Evolutionary conservation across 169 alveolate genomes (phyloP), one percentile per base, ranked within the genome.

Genomic region (Miamiensis avidus): DNA sequence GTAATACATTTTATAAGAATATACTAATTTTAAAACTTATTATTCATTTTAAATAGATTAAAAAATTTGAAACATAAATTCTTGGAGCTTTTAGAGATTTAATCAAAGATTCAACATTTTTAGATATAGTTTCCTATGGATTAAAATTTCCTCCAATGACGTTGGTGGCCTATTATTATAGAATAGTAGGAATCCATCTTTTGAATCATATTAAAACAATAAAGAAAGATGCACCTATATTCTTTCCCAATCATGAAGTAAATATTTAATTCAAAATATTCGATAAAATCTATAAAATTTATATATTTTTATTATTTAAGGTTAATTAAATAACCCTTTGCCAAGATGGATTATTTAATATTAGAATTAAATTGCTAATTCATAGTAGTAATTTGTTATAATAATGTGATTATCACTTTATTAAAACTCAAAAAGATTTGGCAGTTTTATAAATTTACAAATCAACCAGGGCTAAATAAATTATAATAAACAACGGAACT

Each of bases 171-270:
- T 77, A 77, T 29, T 77, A 77, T 27, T 33, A 33, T 0, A 30
- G 34, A 77, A 27, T 77, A 33, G 20, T 77, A 29, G 82, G 82
- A 31, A 33, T 33, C 28, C 34, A 64, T 32, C 74, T 77, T 77
- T 77, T 77, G 27, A 31, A 69, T 32, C 64, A 31, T 34, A 77
- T 77, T 25, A 33, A 33, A 15, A 77, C 34, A 32, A 77, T 77
- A 49, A 49, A 49, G 4, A 49, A 49, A 49, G 20, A 20, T 49
- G 69, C 69, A 20, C 69, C 69, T 20, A 20, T 49, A 49, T 49
- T 49, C 20, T 49, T 49, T 49, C 69, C 69, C 20, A 49, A 20
- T 49, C 69, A 49, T 20, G 69, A 49, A 49, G 69, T 49, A 49
- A 11, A 11, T 49, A 11, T 49, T 11, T 11, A 49, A 49, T 49